Evolutionary conservation across 352 stramenopile species (phyloP), one percentile per base, ranked within the genome.

Genomic region (Globisporangium canariense): DNA sequence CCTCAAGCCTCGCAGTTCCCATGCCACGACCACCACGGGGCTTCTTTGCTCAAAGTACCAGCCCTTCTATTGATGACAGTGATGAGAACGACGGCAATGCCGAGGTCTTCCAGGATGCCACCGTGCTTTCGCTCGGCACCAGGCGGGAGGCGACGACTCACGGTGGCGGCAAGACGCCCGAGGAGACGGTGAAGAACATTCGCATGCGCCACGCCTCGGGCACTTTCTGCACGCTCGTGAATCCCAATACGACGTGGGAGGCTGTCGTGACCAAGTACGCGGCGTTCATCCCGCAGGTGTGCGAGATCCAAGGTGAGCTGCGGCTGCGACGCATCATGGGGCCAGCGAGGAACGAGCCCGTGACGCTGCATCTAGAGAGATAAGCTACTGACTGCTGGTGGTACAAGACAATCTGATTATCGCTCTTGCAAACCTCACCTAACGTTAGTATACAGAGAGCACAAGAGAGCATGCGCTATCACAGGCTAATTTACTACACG

Each of bases 171-270:
- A 94, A 94, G 66, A 92, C 74, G 8, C 85, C 81, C 36, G 82
- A 75, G 2, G 84, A 93, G 65, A 93, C 91, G 65, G 70, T 94
- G 18, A 72, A 92, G 64, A 93, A 97, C 64, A 96, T 97, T 62
- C 89, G 90, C 64, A 83, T 96, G 76, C 81, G 86, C 52, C 80
- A 93, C 65, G 85, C 85, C 2, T 91, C 82, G 8, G 85, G 85
- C 34, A 91, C 82, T 51, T 91, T 93, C 43, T 88, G 78, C 65
- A 90, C 82, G 20, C 79, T 93, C 36, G 78, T 93, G 25, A 50
- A 72, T 20, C 85, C 85, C 4, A 67, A 62, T 2, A 80, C 71
- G 34, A 74, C 69, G 20, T 93, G 82, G 85, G 45, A 66, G 0
- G 54, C 75, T 43, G 75, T 93, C 14, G 62, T 41, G 4, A 41